These are phyloP conservation scores for Penicillium maclennaniae DNA, from an alignment of 495 filamentous ascomycete genomes.

Conservation along the genomic window DNA sequence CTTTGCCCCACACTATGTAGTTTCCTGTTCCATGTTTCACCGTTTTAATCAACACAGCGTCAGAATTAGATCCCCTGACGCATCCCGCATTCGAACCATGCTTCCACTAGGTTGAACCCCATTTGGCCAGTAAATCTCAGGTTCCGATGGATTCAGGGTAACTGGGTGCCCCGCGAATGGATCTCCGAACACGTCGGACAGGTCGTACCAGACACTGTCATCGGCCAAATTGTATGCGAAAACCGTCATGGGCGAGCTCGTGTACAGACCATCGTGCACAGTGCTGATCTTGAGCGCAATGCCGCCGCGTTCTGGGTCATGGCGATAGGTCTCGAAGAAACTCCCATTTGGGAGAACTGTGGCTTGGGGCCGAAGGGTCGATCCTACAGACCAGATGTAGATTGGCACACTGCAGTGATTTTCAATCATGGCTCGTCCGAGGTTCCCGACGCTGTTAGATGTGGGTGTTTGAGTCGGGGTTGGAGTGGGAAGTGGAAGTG, in stretches of 20 bases:
- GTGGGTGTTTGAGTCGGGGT: constrained; percentile 2
- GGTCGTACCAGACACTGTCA: constrained; percentile 51
- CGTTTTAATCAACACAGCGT: constrained; percentile 25
- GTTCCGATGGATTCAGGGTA: constrained; percentile 34
- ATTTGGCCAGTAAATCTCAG: constrained; percentile 43
- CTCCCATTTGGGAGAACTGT: constrained; percentile 16
- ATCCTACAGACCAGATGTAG: constrained; percentile 55
- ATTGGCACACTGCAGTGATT: constrained; percentile 48
- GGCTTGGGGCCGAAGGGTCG: constrained; percentile 26
- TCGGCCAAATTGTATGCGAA: constrained; percentile 51
- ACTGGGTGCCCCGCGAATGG: constrained; percentile 48
- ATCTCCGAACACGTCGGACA: constrained; percentile 55
- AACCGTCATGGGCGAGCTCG: constrained; percentile 45
- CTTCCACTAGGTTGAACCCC: constrained; percentile 50
- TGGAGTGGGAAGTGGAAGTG: neutral
- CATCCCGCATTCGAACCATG: constrained; percentile 38
- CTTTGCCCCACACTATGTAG: neutral
- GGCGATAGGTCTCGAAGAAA: constrained; percentile 42
- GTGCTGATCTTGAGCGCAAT: constrained; percentile 54
- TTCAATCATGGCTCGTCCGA: constrained; percentile 45
- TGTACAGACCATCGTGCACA: constrained; percentile 44
- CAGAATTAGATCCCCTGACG: constrained; percentile 33
- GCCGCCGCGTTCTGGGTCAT: constrained; percentile 48
- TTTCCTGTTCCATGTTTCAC: neutral
- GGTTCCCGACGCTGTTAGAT: constrained; percentile 8